Evolutionary conservation across 805 yeast species (phyloP).

Genomic region (Vanderwaltozyma verrucispora): DNA sequence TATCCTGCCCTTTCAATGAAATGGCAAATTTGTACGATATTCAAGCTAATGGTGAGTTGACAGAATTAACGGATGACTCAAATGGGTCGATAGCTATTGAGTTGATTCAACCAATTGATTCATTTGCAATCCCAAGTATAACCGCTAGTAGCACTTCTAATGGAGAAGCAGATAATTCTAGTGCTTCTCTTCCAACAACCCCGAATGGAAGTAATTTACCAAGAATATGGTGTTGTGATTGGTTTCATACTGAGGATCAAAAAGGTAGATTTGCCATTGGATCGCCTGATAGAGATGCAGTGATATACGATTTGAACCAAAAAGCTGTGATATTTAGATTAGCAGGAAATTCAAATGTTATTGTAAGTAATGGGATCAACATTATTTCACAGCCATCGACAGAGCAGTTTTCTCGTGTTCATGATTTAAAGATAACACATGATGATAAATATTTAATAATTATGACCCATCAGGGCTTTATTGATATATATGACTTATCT

Average conservation of each 20-base stretch:
- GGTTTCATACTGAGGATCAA: slow-evolving; percentile 43
- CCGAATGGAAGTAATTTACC: slow-evolving; percentile 9
- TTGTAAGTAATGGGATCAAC: slow-evolving; percentile 3
- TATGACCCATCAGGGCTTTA: slow-evolving; percentile 51
- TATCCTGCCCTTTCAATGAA: slow-evolving; percentile 66
- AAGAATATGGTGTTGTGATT: slow-evolving; percentile 52
- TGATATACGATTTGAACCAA: slow-evolving; percentile 33
- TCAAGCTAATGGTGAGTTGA: slow-evolving; percentile 26
- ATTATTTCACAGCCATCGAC: slow-evolving; percentile 4
- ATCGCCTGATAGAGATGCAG: slow-evolving; percentile 61
- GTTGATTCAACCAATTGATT: slow-evolving; percentile 24
- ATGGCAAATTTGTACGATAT: slow-evolving; percentile 62
- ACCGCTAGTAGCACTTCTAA: not conserved
- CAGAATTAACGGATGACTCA: slow-evolving; percentile 11
- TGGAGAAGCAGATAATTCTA: not conserved
- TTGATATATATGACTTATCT: slow-evolving; percentile 48
- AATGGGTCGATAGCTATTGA: slow-evolving; percentile 10
- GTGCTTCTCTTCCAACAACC: not conserved
- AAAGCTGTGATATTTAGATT: slow-evolving; percentile 19
- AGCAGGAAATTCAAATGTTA: slow-evolving; percentile 14
- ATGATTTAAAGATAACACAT: slow-evolving; percentile 57
- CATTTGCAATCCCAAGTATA: slow-evolving; percentile 13
- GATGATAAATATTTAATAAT: slow-evolving; percentile 54
- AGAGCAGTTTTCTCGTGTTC: slow-evolving; percentile 39
- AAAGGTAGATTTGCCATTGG: slow-evolving; percentile 51